Evolutionary conservation across 352 stramenopile species (phyloP), one percentile per base, ranked within the genome.

Genomic region (Globisporangium okanoganense): DNA sequence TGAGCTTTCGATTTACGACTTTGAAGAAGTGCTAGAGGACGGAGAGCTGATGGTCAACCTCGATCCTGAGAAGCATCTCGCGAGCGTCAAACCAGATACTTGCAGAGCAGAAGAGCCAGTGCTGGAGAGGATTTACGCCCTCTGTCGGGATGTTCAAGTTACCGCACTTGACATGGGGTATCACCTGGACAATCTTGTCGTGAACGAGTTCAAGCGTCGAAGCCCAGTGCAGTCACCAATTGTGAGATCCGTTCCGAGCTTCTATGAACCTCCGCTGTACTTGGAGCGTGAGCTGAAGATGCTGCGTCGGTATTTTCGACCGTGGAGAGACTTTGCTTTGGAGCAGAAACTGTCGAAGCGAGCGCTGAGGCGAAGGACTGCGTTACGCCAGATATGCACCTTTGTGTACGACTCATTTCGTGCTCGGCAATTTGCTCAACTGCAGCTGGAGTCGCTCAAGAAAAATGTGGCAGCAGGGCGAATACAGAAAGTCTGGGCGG

Each of bases 241-340:
- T 33, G n/a, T n/a, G 20, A 31, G 20, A 48, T n/a, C n/a, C 29
- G 6, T 55, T 25, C 18, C 29, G n/a, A 38, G 16, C 56, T 38
- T 16, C 14, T 49, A 48, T 12, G 59, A 65, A 20, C 31, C 51
- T 1, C 69, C 69, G 1, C 65, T 68, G 25, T 91, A 75, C 53
- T 48, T 89, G 47, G 76, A 91, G 56, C 66, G 76, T 9, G 82
- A 91, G 41, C 62, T 91, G 47, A 91, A 91, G 57, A 77, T 83
- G 63, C 62, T 91, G 29, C 78, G 79, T 13, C 78, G 82, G 6
- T 85, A 75, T 49, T 77, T 88, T 16, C 56, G 61, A 1, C 61
- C 51, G 2, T 91, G 82, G 82, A 70, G 62, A 16, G 44, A 60
- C 2, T 68, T 64, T 16, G 57, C 69, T 22, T 12, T 48, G 5